Evolutionary conservation across 441 rosid species (phyloP), one percentile per base, ranked within the genome.

Genomic region (Euphorbia schlechtendalii): DNA sequence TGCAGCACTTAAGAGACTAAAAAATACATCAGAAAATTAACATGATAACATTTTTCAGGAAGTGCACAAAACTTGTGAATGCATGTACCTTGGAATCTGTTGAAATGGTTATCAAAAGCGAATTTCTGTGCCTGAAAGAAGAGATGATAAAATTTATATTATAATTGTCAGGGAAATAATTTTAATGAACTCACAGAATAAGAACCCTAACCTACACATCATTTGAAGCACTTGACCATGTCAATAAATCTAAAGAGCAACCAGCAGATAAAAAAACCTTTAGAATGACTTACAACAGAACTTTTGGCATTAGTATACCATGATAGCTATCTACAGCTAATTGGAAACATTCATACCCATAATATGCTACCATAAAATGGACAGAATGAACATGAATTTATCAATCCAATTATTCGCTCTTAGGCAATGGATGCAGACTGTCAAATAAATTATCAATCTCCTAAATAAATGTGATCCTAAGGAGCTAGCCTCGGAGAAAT

Each of bases 21-120:
- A 15, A 38, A 14, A 24, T 8, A 41, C 10, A 22, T 18, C 38
- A 14, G 45, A 40, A 40, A 40, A 40, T 36, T 8, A 8, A 9
- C 14, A 40, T 40, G 45, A 12, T 40, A 12, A 5, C 4, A 40
- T 40, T 40, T 32, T 40, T 40, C 45, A 40, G 45, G 7, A 12
- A 40, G 8, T 40, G 45, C 45, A 40, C 4, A 40, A 17, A 6
- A 27, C 28, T 32, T 21, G 58, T 49, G 7, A 34, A 58, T 30
- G 46, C 41, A 27, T 54, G 67, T 70, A 84, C 93, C 93, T 85
- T 85, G 52, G 87, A 87, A 71, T 83, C 94, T 28, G 45, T 79
- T 30, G 94, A 74, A 64, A 87, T 65, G 41, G 82, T 79, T 49
- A 68, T 84, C 82, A 87, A 73, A 70, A 83, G 84, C 67, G 86